Evolutionary conservation across 495 filamentous ascomycete genomes (phyloP).

Genomic region (Astrocystis sublimbata): DNA sequence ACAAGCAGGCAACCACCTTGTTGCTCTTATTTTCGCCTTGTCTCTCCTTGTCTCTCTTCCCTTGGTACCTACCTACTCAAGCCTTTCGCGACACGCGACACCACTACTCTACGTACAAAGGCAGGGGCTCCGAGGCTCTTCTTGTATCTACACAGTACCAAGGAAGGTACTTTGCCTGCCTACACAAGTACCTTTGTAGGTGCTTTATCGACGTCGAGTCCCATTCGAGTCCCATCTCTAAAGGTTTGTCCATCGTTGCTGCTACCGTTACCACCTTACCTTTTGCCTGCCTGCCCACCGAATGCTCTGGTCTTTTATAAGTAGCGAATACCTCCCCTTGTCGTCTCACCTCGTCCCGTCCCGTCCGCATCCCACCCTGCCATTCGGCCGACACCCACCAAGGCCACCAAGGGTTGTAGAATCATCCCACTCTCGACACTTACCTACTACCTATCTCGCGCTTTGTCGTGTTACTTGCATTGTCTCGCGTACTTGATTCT

Average conservation of each 20-base stretch:
- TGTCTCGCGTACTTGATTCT: neutral
- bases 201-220: neutral
- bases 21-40: neutral
- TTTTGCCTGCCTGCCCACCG: neutral
- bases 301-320: neutral
- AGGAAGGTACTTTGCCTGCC: too few species aligned
- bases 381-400: constrained; percentile 1
- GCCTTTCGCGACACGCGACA: neutral
- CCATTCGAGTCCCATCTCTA: neutral
- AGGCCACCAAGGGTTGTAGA: neutral
- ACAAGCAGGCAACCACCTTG: neutral
- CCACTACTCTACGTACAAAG: too few species aligned
- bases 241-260: neutral
- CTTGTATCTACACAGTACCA: too few species aligned
- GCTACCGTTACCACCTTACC: neutral
- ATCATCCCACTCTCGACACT: constrained; percentile 1
- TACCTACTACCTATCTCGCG: neutral
- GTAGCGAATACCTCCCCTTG: neutral
- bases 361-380: constrained; percentile 14
- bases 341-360: constrained; percentile 17
- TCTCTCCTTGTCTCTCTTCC: neutral
- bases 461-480: neutral
- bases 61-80: too few species aligned
- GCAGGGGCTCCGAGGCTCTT: too few species aligned
- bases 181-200: too few species aligned